Percentiles rank a stretch among this genome's conserved stretches.
phyloP scores from a whole-genome alignment of 2,329 filamentous ascomycete species.

The Exserohilum rostratum region DNA sequence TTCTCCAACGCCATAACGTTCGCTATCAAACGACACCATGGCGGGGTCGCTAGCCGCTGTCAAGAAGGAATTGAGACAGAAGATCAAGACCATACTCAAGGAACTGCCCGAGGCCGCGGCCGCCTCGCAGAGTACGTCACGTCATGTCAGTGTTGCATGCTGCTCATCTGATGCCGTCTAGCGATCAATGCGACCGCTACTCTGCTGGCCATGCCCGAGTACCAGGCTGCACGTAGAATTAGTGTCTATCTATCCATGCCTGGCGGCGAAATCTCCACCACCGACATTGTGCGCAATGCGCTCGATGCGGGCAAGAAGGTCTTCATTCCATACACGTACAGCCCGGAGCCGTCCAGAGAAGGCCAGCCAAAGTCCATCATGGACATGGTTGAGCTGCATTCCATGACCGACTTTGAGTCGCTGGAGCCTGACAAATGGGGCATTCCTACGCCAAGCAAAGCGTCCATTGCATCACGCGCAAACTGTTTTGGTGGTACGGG shows the following conservation, averaged over 20 bases:
- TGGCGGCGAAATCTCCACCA: conserved; percentile 81
- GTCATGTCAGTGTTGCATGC: background rate
- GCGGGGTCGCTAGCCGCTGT: conserved; percentile 65
- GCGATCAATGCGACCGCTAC: conserved; percentile 69
- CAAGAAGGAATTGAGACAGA: conserved; percentile 76
- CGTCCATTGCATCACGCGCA: conserved; percentile 68
- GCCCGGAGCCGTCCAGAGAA: conserved; percentile 49
- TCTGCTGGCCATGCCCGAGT: conserved; percentile 73
- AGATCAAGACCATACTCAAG: conserved; percentile 71
- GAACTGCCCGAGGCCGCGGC: conserved; percentile 67
- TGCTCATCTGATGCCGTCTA: conserved; percentile 47
- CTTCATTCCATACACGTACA: conserved; percentile 89
- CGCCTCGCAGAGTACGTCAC: conserved; percentile 69
- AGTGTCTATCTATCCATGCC: conserved; percentile 96
- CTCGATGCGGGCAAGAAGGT: conserved; percentile 79
- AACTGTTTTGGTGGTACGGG: conserved; percentile 74
- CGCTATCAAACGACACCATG: conserved; percentile 21
- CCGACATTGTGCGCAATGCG: conserved; percentile 80
- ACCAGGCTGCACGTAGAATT: conserved; percentile 74
- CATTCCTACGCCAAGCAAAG: conserved; percentile 80
- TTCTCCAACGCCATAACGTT: conserved; percentile 23
- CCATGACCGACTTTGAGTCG: conserved; percentile 76
- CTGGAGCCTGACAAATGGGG: conserved; percentile 85
- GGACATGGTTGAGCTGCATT: conserved; percentile 88
- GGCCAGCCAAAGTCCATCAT: conserved; percentile 71